phyloP scores from a whole-genome alignment of 2,329 filamentous ascomycete genomes.

The Ophiosphaerella herpotricha region DNA sequence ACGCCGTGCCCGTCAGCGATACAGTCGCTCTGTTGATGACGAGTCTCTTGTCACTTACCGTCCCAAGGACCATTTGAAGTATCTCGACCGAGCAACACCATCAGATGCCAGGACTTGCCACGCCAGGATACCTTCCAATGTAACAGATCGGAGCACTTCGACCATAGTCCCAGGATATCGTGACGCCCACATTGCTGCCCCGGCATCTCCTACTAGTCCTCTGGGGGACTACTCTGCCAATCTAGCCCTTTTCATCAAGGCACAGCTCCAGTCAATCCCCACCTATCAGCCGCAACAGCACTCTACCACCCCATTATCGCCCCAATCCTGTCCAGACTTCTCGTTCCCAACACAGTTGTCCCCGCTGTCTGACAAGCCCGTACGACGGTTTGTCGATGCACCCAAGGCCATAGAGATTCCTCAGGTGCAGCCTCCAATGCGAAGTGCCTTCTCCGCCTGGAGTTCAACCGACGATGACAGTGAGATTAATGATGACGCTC shows the following conservation, averaged over 20 bases:
- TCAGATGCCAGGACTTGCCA: slow-evolving; percentile 20
- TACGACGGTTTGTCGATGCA: slow-evolving; percentile 22
- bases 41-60: slow-evolving; percentile 27
- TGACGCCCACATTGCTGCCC: slow-evolving; percentile 7
- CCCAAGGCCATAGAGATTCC: slow-evolving; percentile 37
- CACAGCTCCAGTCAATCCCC: slow-evolving; percentile 40
- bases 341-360: slow-evolving; percentile 23
- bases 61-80: slow-evolving; percentile 38
- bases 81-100: slow-evolving; percentile 22
- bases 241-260: slow-evolving; percentile 43
- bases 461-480: slow-evolving; percentile 43
- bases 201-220: slow-evolving; percentile 17
- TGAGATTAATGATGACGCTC: slow-evolving; percentile 32
- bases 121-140: slow-evolving; percentile 34
- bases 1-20: slow-evolving; percentile 28
- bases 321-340: slow-evolving; percentile 40
- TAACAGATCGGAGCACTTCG: slow-evolving; percentile 35
- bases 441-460: slow-evolving; percentile 44
- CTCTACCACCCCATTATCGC: slow-evolving; percentile 28
- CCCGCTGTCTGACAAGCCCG: slow-evolving; percentile 19
- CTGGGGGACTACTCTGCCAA: slow-evolving; percentile 43
- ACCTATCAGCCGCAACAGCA: slow-evolving; percentile 27
- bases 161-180: slow-evolving; percentile 27
- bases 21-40: slow-evolving; percentile 27
- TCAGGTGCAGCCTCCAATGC: slow-evolving; percentile 36